Conservation (phyloP, 2,329 filamentous ascomycete species). For the Talaromyces pinophilus region DNA sequence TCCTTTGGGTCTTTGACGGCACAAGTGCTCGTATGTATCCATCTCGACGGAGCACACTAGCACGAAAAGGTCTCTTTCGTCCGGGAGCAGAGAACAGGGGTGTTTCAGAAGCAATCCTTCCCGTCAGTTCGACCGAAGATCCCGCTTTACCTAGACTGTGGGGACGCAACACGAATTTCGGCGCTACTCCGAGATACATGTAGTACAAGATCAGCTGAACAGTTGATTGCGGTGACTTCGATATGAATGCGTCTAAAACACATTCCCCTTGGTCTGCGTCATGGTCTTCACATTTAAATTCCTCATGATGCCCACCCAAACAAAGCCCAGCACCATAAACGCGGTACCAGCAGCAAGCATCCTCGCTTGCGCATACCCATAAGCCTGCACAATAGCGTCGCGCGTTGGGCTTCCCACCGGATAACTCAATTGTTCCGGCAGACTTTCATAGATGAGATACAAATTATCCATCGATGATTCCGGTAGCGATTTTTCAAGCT, state of each 20-base stretch:
- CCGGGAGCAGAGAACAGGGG: background rate
- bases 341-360: constrained; percentile 39
- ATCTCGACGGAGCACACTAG: background rate
- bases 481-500: constrained; percentile 49
- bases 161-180: background rate
- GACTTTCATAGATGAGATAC: constrained; percentile 21
- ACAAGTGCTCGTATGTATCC: background rate
- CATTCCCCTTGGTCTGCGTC: background rate
- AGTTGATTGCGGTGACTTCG: background rate
- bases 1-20: background rate
- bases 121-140: constrained; percentile 5
- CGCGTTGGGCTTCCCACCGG: constrained; percentile 41
- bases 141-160: background rate
- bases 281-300: background rate
- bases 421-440: constrained; percentile 33
- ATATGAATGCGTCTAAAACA: background rate
- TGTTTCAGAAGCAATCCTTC: constrained; percentile 10
- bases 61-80: background rate
- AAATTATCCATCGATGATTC: constrained; percentile 11
- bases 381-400: constrained; percentile 46
- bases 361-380: constrained; percentile 47
- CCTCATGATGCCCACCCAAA: constrained; percentile 21
- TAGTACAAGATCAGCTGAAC: background rate
- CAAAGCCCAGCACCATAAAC: constrained; percentile 23
- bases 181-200: background rate